Base-by-base conservation (phyloP, 169 alveolate genomes). In the Plasmodium berghei region DNA sequence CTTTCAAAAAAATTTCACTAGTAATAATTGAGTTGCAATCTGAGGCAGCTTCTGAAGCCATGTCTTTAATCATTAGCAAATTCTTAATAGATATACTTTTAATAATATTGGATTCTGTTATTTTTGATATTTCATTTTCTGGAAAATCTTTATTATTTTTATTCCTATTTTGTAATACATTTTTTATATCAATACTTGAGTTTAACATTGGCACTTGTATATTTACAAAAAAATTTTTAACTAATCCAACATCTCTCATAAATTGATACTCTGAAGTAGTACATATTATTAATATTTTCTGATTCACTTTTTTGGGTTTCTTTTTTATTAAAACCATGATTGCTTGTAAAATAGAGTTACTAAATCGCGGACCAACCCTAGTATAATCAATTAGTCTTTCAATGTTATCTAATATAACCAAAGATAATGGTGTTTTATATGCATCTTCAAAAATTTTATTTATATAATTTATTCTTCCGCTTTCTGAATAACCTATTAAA, bases 361-460 rank as follows among this genome's bases (percentile, higher is more conserved):
- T 97, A 90, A 99, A 99, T 85, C 98, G 77, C 26, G 99, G 99
- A 20, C 99, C 99, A 56, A 98, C 96, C 71, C 98, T 98, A 20
- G 99, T 96, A 93, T 95, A 99, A 91, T 98, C 99, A 69, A 98
- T 97, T 14, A 99, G 94, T 63, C 99, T 88, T 92, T 99, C 99
- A 59, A 99, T 94, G 90, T 98, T 98, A 92, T 99, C 99, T 10
- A 98, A 95, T 14, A 98, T 96, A 45, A 99, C 97, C 42, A 97
- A 80, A 14, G 98, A 95, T 34, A 96, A 95, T 22, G 98, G 98
- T 34, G 99, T 96, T 89, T 98, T 98, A 94, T 99, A 98, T n/a
- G 99, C 99, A 90, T 98, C 99, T 70, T 98, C 99, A 89, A 99
- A 99, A n/a, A 98, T 96, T 85, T 97, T 98, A 71, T 95, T 97